Percentiles rank a stretch among this genome's conserved stretches.
Conservation (phyloP, 108 stramenopile genomes). For the Pelagomonas calceolata region DNA sequence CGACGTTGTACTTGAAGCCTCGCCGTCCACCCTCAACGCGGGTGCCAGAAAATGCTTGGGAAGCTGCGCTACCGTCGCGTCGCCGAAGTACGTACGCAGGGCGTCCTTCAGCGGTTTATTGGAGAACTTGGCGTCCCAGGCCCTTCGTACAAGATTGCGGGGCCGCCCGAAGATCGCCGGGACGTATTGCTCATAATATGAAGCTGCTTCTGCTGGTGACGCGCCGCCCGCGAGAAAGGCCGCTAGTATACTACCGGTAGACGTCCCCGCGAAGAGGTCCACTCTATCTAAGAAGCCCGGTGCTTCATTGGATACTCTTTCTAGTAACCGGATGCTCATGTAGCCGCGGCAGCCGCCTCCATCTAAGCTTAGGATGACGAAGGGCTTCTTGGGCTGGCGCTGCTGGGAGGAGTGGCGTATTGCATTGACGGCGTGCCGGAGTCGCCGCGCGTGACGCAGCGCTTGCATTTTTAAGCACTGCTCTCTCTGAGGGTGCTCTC, state of each 20-base stretch:
- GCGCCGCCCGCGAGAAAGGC: conserved; percentile 9
- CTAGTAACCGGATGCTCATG: not conserved
- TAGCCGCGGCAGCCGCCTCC: conserved; percentile 18
- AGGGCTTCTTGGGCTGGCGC: too few species aligned
- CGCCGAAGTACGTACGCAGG: too few species aligned
- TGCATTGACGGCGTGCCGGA: too few species aligned
- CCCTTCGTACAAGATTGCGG: not conserved
- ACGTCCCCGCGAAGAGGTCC: conserved; percentile 13
- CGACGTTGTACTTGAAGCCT: not conserved
- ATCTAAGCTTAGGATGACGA: conserved; percentile 16
- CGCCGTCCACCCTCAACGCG: too few species aligned
- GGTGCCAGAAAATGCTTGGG: too few species aligned
- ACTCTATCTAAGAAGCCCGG: not conserved
- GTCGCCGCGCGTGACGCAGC: too few species aligned
- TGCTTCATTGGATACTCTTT: too few species aligned
- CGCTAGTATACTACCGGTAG: conserved; percentile 12
- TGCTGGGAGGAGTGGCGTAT: too few species aligned
- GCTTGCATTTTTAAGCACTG: too few species aligned
- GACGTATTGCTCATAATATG: not conserved
- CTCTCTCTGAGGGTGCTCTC: too few species aligned
- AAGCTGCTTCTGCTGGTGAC: conserved; percentile 1
- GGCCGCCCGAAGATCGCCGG: conserved; percentile 12
- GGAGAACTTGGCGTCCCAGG: not conserved
- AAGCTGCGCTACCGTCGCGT: too few species aligned
- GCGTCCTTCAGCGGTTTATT: too few species aligned